These are phyloP conservation scores for Hyaloscypha finlandica DNA, from an alignment of 495 filamentous ascomycete species.

Conservation along the genomic window DNA sequence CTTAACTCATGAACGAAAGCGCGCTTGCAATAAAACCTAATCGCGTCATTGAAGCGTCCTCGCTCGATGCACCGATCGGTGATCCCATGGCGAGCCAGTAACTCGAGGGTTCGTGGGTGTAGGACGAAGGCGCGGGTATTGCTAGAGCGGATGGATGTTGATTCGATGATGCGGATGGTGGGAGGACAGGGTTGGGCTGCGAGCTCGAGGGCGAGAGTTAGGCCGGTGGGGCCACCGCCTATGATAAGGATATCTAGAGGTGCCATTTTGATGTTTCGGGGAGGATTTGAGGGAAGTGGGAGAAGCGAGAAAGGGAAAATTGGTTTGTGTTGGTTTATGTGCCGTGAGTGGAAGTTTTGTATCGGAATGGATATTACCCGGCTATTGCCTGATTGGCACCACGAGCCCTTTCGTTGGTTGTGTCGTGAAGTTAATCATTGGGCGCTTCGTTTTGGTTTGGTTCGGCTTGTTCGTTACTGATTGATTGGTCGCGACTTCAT, in stretches of 20 bases:
- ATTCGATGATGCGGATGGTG: constrained; percentile 45
- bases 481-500: neutral
- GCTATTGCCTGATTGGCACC: neutral
- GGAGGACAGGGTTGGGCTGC: constrained; percentile 36
- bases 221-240: constrained; percentile 58
- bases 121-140: constrained; percentile 47
- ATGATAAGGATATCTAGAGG: constrained; percentile 45
- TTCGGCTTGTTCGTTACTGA: neutral
- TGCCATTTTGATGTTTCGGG: neutral
- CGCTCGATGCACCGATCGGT: constrained; percentile 34
- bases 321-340: too few species aligned
- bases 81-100: constrained; percentile 45
- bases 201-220: constrained; percentile 57
- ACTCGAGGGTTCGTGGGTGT: constrained; percentile 47
- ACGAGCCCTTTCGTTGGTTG: neutral
- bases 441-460: neutral
- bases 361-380: neutral
- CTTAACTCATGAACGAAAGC: constrained; percentile 28
- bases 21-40: constrained; percentile 37
- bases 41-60: constrained; percentile 35
- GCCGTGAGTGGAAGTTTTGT: too few species aligned
- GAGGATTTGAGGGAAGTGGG: neutral
- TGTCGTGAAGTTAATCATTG: neutral
- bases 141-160: constrained; percentile 33
- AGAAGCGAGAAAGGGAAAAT: neutral